Conservation (phyloP, 257 asterid species). For the Gentiana macrophylla region DNA sequence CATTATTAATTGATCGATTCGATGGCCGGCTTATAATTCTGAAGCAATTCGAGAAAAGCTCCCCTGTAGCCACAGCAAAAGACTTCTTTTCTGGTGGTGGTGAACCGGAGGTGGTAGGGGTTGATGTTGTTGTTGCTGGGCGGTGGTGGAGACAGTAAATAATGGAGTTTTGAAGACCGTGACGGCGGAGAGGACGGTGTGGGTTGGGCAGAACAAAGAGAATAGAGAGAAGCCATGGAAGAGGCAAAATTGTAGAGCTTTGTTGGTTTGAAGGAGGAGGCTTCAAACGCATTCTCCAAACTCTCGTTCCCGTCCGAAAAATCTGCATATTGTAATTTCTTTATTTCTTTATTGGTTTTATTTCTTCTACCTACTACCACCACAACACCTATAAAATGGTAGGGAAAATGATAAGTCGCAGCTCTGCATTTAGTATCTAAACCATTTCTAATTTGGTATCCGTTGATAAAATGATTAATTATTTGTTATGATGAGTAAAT, state of each 20-base stretch:
- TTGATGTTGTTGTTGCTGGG: slow-evolving; percentile 8
- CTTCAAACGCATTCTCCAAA: too few species aligned
- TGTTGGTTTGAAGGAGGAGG: slow-evolving; percentile 5
- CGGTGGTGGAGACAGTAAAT: slow-evolving; percentile 18
- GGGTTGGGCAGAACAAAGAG: slow-evolving; percentile 30
- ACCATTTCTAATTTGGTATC: too few species aligned
- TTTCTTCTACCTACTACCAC: too few species aligned
- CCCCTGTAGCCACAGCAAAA: slow-evolving; percentile 80
- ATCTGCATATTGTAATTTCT: too few species aligned
- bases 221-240: slow-evolving; percentile 37
- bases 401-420: too few species aligned
- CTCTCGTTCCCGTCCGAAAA: too few species aligned
- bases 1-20: slow-evolving; percentile 15
- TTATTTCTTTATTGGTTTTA: too few species aligned
- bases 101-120: slow-evolving; percentile 7
- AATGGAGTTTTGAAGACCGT: slow-evolving; percentile 18
- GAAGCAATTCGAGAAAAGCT: slow-evolving; percentile 74
- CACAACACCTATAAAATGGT: too few species aligned
- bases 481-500: too few species aligned
- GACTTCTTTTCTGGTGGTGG: slow-evolving; percentile 51
- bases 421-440: too few species aligned
- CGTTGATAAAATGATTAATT: too few species aligned
- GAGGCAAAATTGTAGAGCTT: slow-evolving; percentile 9
- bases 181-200: too few species aligned
- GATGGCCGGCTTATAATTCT: slow-evolving; percentile 37